These are phyloP conservation scores for Fusarium mundagurra DNA, from an alignment of 2,329 filamentous ascomycete species.

Conservation along the genomic window DNA sequence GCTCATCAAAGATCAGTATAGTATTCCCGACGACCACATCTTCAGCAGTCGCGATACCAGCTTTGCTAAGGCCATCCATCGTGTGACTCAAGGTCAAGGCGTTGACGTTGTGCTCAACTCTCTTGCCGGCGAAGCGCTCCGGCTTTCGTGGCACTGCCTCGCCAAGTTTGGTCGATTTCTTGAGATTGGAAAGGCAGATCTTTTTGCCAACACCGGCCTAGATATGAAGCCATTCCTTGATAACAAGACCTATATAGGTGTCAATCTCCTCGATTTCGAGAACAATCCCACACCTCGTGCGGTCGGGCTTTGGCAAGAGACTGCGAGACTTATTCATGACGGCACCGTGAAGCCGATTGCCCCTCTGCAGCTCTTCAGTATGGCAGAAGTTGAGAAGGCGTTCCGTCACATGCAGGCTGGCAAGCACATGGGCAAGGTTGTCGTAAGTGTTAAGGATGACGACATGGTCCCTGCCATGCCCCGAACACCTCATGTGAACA, in stretches of 20 bases:
- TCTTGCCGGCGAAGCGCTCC: neutral
- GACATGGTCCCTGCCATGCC: neutral
- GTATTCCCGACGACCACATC: neutral
- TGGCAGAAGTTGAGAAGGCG: neutral
- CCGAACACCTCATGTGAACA: neutral
- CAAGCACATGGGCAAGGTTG: neutral
- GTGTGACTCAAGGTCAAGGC: neutral
- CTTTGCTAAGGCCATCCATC: neutral
- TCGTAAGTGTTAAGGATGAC: neutral
- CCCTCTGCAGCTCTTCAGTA: neutral
- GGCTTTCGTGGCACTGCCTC: neutral
- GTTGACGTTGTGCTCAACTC: neutral
- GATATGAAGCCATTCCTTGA: neutral
- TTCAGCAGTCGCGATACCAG: neutral
- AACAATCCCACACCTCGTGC: neutral
- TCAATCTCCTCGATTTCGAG: neutral
- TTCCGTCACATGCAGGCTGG: neutral
- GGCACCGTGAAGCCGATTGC: neutral
- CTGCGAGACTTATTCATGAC: neutral
- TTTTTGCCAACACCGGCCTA: neutral
- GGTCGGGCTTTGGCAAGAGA: neutral
- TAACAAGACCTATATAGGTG: neutral
- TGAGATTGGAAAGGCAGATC: neutral
- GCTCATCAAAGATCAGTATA: neutral
- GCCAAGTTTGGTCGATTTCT: neutral